A percentile compares a stretch with the other conserved stretches of the same genome.
Conservation (phyloP, 805 yeast species). For the Kodamaea sagamina region DNA sequence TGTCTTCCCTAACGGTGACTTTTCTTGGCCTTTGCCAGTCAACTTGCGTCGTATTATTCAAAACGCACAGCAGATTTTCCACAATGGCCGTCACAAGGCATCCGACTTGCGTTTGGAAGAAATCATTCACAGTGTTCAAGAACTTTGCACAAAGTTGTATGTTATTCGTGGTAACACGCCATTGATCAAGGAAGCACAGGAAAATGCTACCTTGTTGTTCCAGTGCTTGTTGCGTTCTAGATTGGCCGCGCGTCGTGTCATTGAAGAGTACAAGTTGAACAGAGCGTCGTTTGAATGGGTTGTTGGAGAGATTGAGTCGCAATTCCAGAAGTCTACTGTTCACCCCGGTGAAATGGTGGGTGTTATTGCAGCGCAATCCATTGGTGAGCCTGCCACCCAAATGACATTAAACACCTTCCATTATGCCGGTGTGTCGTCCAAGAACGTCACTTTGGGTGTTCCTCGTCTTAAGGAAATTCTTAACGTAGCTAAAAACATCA, state of each 20-base stretch:
- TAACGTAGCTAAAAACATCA: conserved; percentile 96
- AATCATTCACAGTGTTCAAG: conserved; percentile 69
- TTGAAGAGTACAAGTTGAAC: conserved; percentile 86
- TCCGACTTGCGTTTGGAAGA: conserved; percentile 87
- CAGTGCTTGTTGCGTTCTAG: conserved; percentile 92
- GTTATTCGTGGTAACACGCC: conserved; percentile 83
- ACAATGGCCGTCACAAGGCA: conserved; percentile 85
- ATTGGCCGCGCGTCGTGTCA: conserved; percentile 83
- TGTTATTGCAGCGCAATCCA: conserved; percentile 95
- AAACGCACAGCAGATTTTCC: conserved; percentile 96
- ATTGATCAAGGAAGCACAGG: conserved; percentile 81
- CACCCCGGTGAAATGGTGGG: conserved; percentile 99
- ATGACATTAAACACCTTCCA: conserved; percentile 98
- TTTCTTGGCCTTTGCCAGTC: conserved; percentile 96
- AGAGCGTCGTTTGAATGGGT: conserved; percentile 94
- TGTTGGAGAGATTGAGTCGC: conserved; percentile 88
- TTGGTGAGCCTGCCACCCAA: conserved; percentile 98
- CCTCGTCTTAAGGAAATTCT: conserved; percentile 97
- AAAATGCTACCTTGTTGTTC: conserved; percentile 86
- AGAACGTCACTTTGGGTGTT: conserved; percentile 95
- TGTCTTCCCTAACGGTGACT: conserved; percentile 91
- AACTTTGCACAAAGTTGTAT: conserved; percentile 62
- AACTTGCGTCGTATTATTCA: conserved; percentile 95
- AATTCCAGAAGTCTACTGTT: conserved; percentile 86
- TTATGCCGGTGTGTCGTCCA: conserved; percentile 96